A percentile compares a stretch with the other conserved stretches of the same genome.
Conservation (phyloP, 73 alveolate genomes). For the Paramecium sexaurelia region DNA sequence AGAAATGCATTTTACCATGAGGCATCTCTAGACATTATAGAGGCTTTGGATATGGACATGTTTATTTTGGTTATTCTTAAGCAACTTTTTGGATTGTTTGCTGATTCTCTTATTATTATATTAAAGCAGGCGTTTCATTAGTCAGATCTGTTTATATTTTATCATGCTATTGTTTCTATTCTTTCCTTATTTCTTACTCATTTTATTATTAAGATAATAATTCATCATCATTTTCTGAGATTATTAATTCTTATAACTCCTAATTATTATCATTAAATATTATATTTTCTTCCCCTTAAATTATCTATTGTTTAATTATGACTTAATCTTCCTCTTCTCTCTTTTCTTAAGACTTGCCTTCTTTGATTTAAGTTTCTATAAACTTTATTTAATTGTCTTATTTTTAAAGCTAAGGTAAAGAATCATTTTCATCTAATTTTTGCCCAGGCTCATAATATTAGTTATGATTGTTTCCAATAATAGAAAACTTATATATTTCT, state of each 20-base stretch:
- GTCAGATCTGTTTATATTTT: not conserved
- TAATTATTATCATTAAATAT: not conserved
- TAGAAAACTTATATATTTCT: not conserved
- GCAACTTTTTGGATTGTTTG: not conserved
- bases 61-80: conserved; percentile 11
- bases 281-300: not conserved
- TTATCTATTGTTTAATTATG: not conserved
- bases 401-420: not conserved
- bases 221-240: not conserved
- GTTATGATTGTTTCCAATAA: conserved; percentile 41
- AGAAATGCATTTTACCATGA: conserved; percentile 66
- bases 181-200: not conserved
- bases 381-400: not conserved
- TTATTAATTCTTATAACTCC: not conserved
- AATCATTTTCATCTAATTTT: not conserved
- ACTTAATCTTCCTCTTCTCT: not conserved
- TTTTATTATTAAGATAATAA: not conserved
- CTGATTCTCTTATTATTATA: not conserved
- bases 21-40: not conserved
- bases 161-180: not conserved
- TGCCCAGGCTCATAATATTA: conserved; percentile 29
- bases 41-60: conserved; percentile 50
- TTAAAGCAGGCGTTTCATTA: not conserved
- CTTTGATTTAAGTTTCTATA: not conserved
- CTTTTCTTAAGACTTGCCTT: not conserved